A percentile compares a stretch with the other conserved stretches of the same genome.
Evolutionary conservation across 108 stramenopile genomes (phyloP).

Genomic region (Cyclotella sp.): DNA sequence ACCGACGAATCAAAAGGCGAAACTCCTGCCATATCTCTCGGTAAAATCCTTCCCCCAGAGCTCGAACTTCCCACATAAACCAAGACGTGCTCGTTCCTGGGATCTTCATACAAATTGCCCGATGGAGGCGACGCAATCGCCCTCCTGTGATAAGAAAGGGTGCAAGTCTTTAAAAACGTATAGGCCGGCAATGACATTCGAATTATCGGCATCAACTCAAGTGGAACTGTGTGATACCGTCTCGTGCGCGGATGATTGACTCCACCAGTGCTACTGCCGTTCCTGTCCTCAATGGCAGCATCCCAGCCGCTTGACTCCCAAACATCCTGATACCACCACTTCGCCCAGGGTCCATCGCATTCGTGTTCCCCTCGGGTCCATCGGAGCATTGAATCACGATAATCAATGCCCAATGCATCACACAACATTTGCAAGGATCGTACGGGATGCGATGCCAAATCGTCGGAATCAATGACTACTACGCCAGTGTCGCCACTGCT

Average conservation of each 20-base stretch:
- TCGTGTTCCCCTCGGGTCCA: conserved; percentile 72
- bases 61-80: conserved; percentile 78
- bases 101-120: conserved; percentile 77
- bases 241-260: conserved; percentile 35
- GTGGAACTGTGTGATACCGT: conserved; percentile 69
- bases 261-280: conserved; percentile 13
- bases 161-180: conserved; percentile 61
- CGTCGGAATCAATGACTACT: conserved; percentile 84
- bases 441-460: conserved; percentile 71
- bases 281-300: conserved; percentile 26
- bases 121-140: conserved; percentile 57
- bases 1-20: conserved; percentile 91
- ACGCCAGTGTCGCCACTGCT: conserved; percentile 7
- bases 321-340: conserved; percentile 86
- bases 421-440: conserved; percentile 59
- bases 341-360: conserved; percentile 85
- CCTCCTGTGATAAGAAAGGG: conserved; percentile 50
- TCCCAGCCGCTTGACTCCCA: conserved; percentile 83
- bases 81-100: conserved; percentile 84
- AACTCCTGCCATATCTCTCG: conserved; percentile 74
- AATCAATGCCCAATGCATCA: conserved; percentile 63
- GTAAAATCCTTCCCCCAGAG: conserved; percentile 62
- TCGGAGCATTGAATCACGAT: conserved; percentile 69
- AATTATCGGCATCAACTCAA: conserved; percentile 61
- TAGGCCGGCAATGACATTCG: conserved; percentile 77